Evolutionary conservation across 176 grass and related monocot species (phyloP).

Genomic region (barley (Hordeum vulgare)): MorexV3_pseudomolecules_assembly NC_058522.1:432572965-432573464

Average conservation of each 20-base stretch:
- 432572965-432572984: not conserved
- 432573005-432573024: not conserved
- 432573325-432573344: slow-evolving; percentile 49
- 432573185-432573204: not conserved
- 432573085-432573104: no score
- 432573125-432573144: not conserved
- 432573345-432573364: slow-evolving; percentile 60
- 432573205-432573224: not conserved
- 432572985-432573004: not conserved
- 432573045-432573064: not conserved
- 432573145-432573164: not conserved
- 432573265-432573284: slow-evolving; percentile 48
- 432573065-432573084: not conserved
- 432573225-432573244: slow-evolving; percentile 35
- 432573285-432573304: slow-evolving; percentile 31
- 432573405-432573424: not conserved
- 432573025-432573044: not conserved
- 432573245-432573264: slow-evolving; percentile 40
- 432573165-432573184: not conserved
- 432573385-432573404: slow-evolving; percentile 49
- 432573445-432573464: slow-evolving; percentile 31
- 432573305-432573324: slow-evolving; percentile 46
- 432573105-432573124: not conserved
- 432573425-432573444: not conserved
- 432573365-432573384: slow-evolving; percentile 49